Evolutionary conservation across 164 flowering plant genomes (phyloP).

Genomic region (Paratinospora sagittata): DNA sequence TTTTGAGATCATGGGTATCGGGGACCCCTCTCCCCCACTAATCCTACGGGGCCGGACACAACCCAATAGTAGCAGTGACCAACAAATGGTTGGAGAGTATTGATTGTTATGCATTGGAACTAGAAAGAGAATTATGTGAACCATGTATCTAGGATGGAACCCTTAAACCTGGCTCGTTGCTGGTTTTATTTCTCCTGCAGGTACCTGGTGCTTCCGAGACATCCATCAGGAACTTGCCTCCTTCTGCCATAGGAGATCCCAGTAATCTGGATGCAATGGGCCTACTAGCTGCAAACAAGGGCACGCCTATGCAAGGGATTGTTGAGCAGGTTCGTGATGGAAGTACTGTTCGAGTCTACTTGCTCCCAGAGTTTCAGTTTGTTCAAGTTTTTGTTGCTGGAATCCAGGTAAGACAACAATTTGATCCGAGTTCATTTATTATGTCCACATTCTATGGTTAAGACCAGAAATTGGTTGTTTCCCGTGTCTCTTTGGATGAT

Average conservation of each 20-base stretch:
- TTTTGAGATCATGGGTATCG: too few relatives aligned
- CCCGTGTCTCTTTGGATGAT: too few relatives aligned
- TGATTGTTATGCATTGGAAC: too few relatives aligned
- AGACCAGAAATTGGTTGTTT: too few relatives aligned
- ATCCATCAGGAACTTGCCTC: slow-evolving; percentile 72
- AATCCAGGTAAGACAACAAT: slow-evolving; percentile 46
- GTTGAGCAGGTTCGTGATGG: slow-evolving; percentile 97
- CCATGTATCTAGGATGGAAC: not conserved
- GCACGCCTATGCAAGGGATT: slow-evolving; percentile 68
- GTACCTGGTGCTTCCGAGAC: slow-evolving; percentile 79
- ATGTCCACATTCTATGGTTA: too few relatives aligned
- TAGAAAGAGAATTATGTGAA: not conserved
- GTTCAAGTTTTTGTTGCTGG: slow-evolving; percentile 90
- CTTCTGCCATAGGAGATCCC: slow-evolving; percentile 87
- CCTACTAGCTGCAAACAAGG: slow-evolving; percentile 62
- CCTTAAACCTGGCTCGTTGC: not conserved
- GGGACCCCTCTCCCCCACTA: too few relatives aligned
- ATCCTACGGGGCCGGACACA: too few relatives aligned
- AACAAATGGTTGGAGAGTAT: too few relatives aligned
- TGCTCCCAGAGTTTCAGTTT: slow-evolving; percentile 87
- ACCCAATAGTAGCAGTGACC: too few relatives aligned
- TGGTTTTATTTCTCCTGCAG: slow-evolving; percentile 27
- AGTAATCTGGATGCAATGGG: slow-evolving; percentile 83
- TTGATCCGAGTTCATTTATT: not conserved
- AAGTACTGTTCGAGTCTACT: slow-evolving; percentile 68